Evolutionary conservation across 2,329 filamentous ascomycete genomes (phyloP).

Genomic region (Arthrocladium fulminans): DNA sequence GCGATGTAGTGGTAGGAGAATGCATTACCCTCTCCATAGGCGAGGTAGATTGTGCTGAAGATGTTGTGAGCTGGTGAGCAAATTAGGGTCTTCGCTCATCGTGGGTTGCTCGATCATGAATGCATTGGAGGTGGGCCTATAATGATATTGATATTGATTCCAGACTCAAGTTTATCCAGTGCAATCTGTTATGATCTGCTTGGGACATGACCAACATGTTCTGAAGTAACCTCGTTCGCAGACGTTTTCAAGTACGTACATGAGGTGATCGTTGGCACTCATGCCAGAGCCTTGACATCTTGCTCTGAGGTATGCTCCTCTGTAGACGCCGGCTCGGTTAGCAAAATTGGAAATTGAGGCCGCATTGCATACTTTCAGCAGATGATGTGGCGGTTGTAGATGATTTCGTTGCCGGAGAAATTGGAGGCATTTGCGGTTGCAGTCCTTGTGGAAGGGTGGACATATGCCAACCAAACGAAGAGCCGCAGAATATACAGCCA

Average conservation of each 20-base stretch:
- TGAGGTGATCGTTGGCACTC: conserved; percentile 15
- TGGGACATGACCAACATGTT: conserved; percentile 24
- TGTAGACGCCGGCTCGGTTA: not conserved
- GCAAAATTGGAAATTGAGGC: not conserved
- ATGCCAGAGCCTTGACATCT: not conserved
- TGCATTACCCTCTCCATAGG: conserved; percentile 25
- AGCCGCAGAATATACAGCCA: conserved; percentile 21
- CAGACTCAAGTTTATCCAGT: conserved; percentile 18
- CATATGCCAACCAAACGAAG: conserved; percentile 24
- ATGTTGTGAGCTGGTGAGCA: conserved; percentile 27
- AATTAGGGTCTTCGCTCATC: conserved; percentile 26
- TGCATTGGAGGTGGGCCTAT: conserved; percentile 18
- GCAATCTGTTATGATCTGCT: conserved; percentile 18
- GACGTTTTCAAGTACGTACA: conserved; percentile 22
- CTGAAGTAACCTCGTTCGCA: conserved; percentile 21
- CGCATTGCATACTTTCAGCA: not conserved
- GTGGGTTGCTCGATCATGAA: conserved; percentile 23
- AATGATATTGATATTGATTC: conserved; percentile 24
- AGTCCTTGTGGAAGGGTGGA: conserved; percentile 22
- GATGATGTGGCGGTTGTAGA: not conserved
- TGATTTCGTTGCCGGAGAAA: not conserved
- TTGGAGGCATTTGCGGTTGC: conserved; percentile 23
- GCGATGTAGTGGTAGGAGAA: conserved; percentile 28
- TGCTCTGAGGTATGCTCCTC: not conserved
- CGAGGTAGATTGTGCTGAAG: conserved; percentile 28